Conservation (phyloP, 2,329 filamentous ascomycete species). For the Colletotrichum agaves region DNA sequence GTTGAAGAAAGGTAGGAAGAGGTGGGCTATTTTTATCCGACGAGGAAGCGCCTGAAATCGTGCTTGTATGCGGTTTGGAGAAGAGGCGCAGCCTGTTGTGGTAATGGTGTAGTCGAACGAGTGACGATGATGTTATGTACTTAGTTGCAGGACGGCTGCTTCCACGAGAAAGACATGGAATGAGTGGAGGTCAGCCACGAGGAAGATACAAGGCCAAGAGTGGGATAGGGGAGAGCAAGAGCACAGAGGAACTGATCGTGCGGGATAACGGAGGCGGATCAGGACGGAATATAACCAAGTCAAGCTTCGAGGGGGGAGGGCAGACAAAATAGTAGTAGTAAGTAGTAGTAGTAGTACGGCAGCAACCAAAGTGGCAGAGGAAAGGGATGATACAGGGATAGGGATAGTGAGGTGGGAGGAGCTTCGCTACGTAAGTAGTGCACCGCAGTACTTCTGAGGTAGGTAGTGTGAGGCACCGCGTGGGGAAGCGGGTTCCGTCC, state of each 20-base stretch:
- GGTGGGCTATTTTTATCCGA: background rate
- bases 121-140: slow-evolving; percentile 40
- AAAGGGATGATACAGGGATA: slow-evolving; percentile 2
- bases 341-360: background rate
- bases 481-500: slow-evolving; percentile 25
- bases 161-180: slow-evolving; percentile 37
- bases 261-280: background rate
- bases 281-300: slow-evolving; percentile 19
- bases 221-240: background rate
- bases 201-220: background rate
- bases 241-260: background rate
- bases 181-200: slow-evolving; percentile 19
- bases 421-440: too few relatives aligned
- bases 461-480: background rate
- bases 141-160: slow-evolving; percentile 47
- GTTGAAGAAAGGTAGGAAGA: background rate
- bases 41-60: background rate
- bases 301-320: background rate
- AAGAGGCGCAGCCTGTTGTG: slow-evolving; percentile 47
- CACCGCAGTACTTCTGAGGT: background rate
- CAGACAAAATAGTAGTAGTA: background rate
- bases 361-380: slow-evolving; percentile 20
- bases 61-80: slow-evolving; percentile 27
- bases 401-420: slow-evolving; percentile 4
- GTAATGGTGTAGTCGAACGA: slow-evolving; percentile 41